Base-by-base conservation (phyloP, 805 yeast species). In the Candida adriatica region DNA sequence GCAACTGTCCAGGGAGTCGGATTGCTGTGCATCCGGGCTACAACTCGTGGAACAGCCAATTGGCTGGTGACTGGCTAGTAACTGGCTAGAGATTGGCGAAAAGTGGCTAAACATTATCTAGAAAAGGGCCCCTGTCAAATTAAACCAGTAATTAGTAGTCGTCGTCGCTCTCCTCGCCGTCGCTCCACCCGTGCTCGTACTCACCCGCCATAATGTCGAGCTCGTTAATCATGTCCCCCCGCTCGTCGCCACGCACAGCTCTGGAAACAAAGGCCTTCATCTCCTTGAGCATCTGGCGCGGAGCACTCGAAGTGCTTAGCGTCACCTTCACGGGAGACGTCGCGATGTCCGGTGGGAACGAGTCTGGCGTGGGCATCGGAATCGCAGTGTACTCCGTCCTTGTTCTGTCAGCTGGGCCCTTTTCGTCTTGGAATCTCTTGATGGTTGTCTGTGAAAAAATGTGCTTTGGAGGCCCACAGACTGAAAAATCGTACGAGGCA, bases 191-290 rank as follows among this genome's bases (percentile, higher is more conserved):
- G 37, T 55, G 52, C 26, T 69, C 71, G 41, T 74, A 77, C 32
- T 64, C 69, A 4, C 57, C 53, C 1, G 68, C 64, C 25, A 71
- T 31, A 3, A 53, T 49, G 3, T 63, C 67, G 8, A 77, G 41
- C 15, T 64, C 63, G 26, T 76, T 77, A 9, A 68, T 59, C 30
- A 74, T 46, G 25, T 73, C 79, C 25, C 68, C 74, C 37, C 74
- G 58, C 22, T 73, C 80, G 38, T 73, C 80, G 10, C 51, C 55
- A 26, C 51, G 43, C 11, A 61, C 45, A 18, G 41, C 39, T 26
- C 38, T 57, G 3, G 56, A 46, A 1, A 61, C 56, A 29, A 56
- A 43, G 6, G 47, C 45, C 19, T 45, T 48, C 63, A 48, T 45
- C 11, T 44, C 46, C 16, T 35, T 10, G 5, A 51, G 34, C 2